Conservation (phyloP, 164 flowering plant species). For the Protea cynaroides region DNA sequence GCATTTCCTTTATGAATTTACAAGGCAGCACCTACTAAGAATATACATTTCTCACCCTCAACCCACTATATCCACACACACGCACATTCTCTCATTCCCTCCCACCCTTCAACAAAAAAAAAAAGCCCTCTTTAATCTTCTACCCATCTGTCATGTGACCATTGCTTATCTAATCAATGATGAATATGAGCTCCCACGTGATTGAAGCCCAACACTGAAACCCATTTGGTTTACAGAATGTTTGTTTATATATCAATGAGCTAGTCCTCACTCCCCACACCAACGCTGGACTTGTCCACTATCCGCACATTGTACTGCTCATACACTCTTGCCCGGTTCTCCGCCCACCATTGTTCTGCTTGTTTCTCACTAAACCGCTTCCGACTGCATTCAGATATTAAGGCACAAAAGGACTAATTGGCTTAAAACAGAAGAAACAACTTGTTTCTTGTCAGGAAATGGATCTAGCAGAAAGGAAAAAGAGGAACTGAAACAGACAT, state of each 20-base stretch:
- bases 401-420: neutral
- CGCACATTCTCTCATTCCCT: conserved; percentile 22
- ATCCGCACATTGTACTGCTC: conserved; percentile 79
- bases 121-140: conserved; percentile 13
- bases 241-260: conserved; percentile 30
- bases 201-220: conserved; percentile 12
- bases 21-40: conserved; percentile 52
- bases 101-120: conserved; percentile 8
- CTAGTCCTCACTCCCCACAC: conserved; percentile 60
- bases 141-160: conserved; percentile 11
- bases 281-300: conserved; percentile 71
- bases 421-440: neutral
- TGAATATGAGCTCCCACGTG: conserved; percentile 19
- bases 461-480: too few relatives aligned
- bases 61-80: conserved; percentile 30
- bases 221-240: conserved; percentile 24
- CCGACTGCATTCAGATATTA: conserved; percentile 57
- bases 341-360: conserved; percentile 99
- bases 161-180: conserved; percentile 18
- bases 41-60: conserved; percentile 53
- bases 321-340: conserved; percentile 79
- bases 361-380: conserved; percentile 92
- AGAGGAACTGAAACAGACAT: too few relatives aligned
- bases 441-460: too few relatives aligned
- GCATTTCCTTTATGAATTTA: conserved; percentile 38